Evolutionary conservation across 495 filamentous ascomycete genomes (phyloP), one percentile per base, ranked within the genome.

Genomic region (Talaromyces stipitatus): DNA sequence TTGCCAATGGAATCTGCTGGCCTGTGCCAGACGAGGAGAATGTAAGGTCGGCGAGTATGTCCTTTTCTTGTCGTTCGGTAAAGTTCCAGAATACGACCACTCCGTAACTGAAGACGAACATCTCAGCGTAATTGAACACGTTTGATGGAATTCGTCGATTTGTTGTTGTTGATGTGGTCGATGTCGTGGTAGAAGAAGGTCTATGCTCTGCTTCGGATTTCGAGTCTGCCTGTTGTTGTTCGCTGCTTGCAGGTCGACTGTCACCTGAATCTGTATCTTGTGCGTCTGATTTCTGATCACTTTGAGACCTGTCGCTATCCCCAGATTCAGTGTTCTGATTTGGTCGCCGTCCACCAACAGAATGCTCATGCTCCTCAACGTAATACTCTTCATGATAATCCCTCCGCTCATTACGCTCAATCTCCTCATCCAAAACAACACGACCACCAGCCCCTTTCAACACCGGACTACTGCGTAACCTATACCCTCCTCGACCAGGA

Each of bases 41-140:
- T 8, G 91, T 95, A 48, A 99, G 73, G 69, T 99, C 94, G 16
- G 94, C 95, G 26, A 99, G 80, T 43, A 97, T 87, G 66, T 97
- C 92, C 69, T 96, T 97, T 66, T 99, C 94, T 69, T 97, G 94
- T 48, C 82, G 80, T 66, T 96, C 91, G 14, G 91, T 91, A 64
- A 97, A 94, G 67, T 97, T 97, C 94, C 94, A 99, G 67, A 97
- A 97, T 14, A 99, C 94, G 0, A 91, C 92, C 1, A 99, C 95
- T 9, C 94, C 94, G 69, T 99, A 99, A 22, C 87, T 92, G 71
- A 96, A 97, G 55, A 97, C 87, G 66, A 96, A 97, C 88, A 99
- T 91, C 70, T 99, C 94, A 23, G 88, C 95, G 62, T 96, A 92
- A 27, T 78, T 73, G 54, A 85, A 80, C 1, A 80, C 81, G 62